Percentiles rank a stretch among this genome's conserved stretches.
These are phyloP conservation scores for Pezicula carpinea DNA, from an alignment of 2,329 filamentous ascomycete species.

Conservation along the genomic window DNA sequence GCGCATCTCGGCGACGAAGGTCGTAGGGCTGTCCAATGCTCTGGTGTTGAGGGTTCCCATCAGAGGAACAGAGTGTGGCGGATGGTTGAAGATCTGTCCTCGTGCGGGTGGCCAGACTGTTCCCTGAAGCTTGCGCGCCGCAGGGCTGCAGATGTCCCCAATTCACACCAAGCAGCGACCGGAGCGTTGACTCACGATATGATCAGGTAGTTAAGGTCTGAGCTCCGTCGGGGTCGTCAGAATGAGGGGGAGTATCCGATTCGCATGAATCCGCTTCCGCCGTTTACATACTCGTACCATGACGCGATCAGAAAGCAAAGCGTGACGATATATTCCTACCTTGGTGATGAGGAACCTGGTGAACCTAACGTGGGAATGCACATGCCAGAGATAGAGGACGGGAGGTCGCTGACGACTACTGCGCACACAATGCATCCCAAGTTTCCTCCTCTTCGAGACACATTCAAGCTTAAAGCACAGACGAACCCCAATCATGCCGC, in stretches of 20 bases:
- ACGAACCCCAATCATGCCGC: background rate
- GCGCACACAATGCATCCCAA: background rate
- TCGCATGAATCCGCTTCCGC: background rate
- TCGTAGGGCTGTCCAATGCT: slow-evolving; percentile 1
- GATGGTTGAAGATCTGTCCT: background rate
- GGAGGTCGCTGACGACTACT: background rate
- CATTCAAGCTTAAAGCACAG: slow-evolving; percentile 3
- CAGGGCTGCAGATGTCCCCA: background rate
- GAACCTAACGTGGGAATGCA: no score
- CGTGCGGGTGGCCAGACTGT: background rate
- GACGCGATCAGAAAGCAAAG: no score
- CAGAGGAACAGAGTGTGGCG: background rate
- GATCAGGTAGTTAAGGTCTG: no score
- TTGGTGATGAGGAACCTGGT: no score
- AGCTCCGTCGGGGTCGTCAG: background rate
- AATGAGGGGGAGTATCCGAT: background rate
- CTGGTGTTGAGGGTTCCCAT: background rate
- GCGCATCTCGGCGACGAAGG: background rate
- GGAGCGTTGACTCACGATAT: background rate
- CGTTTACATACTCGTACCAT: no score
- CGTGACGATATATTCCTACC: no score
- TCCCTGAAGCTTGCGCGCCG: background rate
- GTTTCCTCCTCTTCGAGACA: slow-evolving; percentile 1
- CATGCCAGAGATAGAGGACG: no score
- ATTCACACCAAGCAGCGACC: background rate